Conservation (phyloP, 345 rosid species). For the Syzygium oleosum region DNA sequence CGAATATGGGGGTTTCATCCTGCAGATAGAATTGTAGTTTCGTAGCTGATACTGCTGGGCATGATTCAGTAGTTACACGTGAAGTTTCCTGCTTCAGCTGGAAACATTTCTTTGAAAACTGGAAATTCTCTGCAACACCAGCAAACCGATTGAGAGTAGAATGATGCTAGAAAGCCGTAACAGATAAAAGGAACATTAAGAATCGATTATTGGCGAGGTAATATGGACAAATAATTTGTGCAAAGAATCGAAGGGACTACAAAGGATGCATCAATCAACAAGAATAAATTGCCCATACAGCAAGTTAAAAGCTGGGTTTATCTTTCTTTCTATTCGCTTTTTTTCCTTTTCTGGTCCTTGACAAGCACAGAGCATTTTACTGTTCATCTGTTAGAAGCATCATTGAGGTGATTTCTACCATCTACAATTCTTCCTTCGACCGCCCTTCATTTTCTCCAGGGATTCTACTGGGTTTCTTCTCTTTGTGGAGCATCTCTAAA, state of each 20-base stretch:
- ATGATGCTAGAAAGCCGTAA: not conserved
- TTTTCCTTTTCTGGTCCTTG: not conserved
- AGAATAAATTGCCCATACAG: not conserved
- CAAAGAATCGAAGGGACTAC: not conserved
- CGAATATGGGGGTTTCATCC: too few species aligned
- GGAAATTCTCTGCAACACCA: not conserved
- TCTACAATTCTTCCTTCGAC: slow-evolving; percentile 52
- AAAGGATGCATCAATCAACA: not conserved
- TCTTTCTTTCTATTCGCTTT: not conserved
- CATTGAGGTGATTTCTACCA: not conserved
- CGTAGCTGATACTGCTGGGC: not conserved
- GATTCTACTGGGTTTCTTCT: slow-evolving; percentile 5
- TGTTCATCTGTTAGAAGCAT: not conserved
- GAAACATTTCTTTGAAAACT: not conserved
- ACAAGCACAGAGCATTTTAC: not conserved
- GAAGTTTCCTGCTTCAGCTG: not conserved
- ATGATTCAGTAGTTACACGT: not conserved
- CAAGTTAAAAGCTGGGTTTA: not conserved
- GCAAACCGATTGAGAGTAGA: not conserved
- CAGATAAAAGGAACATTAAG: not conserved
- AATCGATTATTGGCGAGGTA: not conserved
- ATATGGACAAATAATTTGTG: not conserved
- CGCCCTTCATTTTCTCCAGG: slow-evolving; percentile 4
- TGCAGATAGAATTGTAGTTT: not conserved
- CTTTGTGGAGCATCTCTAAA: slow-evolving; percentile 25